Evolutionary conservation across 2,329 filamentous ascomycete species (phyloP).

Genomic region (Cladophialophora yegresii): DNA sequence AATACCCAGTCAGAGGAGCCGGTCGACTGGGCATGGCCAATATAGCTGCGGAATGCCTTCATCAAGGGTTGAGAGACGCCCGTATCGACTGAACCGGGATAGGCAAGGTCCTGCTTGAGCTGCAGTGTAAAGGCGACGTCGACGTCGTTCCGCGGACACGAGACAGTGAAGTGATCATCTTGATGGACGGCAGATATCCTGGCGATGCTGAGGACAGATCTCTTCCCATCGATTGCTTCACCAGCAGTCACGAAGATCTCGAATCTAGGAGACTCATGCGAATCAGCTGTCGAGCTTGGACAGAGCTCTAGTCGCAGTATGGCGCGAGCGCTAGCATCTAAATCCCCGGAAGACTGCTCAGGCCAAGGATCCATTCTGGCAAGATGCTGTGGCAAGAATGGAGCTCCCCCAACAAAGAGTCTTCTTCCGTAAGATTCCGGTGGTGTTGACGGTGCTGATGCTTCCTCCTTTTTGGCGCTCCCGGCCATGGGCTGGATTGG

Average conservation of each 20-base stretch:
- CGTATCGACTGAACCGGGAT: slow-evolving; percentile 10
- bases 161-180: slow-evolving; percentile 16
- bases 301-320: slow-evolving; percentile 25
- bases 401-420: slow-evolving; percentile 14
- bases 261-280: slow-evolving; percentile 17
- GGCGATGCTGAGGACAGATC: slow-evolving; percentile 14
- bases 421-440: background rate
- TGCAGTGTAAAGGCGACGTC: slow-evolving; percentile 21
- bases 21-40: slow-evolving; percentile 8
- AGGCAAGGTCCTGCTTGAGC: slow-evolving; percentile 23
- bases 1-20: slow-evolving; percentile 25
- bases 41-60: slow-evolving; percentile 10
- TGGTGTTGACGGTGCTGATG: background rate
- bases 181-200: slow-evolving; percentile 24
- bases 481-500: background rate
- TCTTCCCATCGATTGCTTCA: slow-evolving; percentile 2
- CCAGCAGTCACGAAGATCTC: slow-evolving; percentile 22
- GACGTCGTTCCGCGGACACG: slow-evolving; percentile 18
- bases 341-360: background rate
- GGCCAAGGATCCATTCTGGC: slow-evolving; percentile 20
- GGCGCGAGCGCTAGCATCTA: slow-evolving; percentile 6
- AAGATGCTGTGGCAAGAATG: slow-evolving; percentile 21
- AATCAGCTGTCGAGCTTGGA: slow-evolving; percentile 2
- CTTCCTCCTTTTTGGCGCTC: background rate
- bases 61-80: background rate